Conservation (phyloP, 176 grass and related monocot species). For the Juncus inflexus region DNA sequence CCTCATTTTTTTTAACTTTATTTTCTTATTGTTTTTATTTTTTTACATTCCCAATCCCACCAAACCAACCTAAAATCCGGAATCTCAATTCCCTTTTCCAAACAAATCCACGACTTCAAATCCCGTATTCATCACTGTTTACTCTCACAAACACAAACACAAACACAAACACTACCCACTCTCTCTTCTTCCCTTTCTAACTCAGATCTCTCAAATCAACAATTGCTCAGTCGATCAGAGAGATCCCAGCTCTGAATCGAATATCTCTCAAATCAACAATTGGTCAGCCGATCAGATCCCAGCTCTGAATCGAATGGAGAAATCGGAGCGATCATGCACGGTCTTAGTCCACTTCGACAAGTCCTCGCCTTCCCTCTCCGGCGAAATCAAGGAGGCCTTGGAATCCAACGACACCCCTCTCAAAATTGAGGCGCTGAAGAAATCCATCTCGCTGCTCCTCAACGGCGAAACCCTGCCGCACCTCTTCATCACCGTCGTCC, state of each 20-base stretch:
- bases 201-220: not conserved
- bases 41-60: no score
- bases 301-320: constrained; percentile 10
- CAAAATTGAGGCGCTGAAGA: constrained; percentile 30
- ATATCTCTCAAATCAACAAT: not conserved
- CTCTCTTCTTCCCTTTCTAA: not conserved
- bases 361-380: constrained; percentile 19
- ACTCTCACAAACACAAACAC: no score
- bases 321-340: constrained; percentile 32
- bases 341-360: constrained; percentile 36
- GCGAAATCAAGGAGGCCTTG: constrained; percentile 36
- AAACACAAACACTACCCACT: constrained; percentile 1
- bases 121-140: no score
- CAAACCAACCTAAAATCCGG: no score
- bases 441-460: constrained; percentile 27
- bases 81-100: no score
- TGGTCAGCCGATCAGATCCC: not conserved
- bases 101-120: no score
- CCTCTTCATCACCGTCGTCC: constrained; percentile 35
- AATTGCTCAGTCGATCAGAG: no score
- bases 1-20: not conserved
- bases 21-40: not conserved
- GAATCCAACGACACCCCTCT: constrained; percentile 19
- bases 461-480: constrained; percentile 35
- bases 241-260: no score